Percentiles rank a stretch among this genome's conserved stretches.
These are phyloP conservation scores for Malassezia obtusa DNA, from an alignment of 1,284 basidiomycete genomes.

Conservation along the genomic window DNA sequence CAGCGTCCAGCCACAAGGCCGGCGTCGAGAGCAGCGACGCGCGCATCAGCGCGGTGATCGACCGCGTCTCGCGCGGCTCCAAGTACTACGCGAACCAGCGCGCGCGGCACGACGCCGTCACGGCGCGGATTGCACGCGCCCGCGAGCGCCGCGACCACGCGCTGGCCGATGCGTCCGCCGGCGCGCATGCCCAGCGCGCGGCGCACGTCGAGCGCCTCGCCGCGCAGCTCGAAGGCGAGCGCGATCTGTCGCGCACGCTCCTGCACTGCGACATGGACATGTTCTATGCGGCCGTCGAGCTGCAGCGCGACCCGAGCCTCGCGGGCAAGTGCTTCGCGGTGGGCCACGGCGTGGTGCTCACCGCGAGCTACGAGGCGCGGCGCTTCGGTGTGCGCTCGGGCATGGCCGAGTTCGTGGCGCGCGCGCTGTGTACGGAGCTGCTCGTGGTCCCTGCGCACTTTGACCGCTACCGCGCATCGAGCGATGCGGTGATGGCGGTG, in stretches of 20 bases:
- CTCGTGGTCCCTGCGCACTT: slow-evolving; percentile 56
- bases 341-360: slow-evolving; percentile 39
- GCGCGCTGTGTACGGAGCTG: slow-evolving; percentile 85
- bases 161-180: slow-evolving; percentile 15
- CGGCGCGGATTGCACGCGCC: slow-evolving; percentile 57
- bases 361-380: slow-evolving; percentile 40
- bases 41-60: slow-evolving; percentile 29
- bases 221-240: slow-evolving; percentile 61
- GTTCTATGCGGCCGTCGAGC: slow-evolving; percentile 50
- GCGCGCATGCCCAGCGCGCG: slow-evolving; percentile 22
- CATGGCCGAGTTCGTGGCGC: slow-evolving; percentile 71
- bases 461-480: slow-evolving; percentile 40
- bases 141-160: slow-evolving; percentile 27
- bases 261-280: slow-evolving; percentile 60
- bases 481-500: slow-evolving; percentile 50
- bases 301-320: slow-evolving; percentile 67
- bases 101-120: slow-evolving; percentile 68
- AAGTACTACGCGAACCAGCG: slow-evolving; percentile 62
- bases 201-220: slow-evolving; percentile 49
- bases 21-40: slow-evolving; percentile 32
- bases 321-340: slow-evolving; percentile 53
- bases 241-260: slow-evolving; percentile 72
- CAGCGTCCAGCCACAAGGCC: slow-evolving; percentile 40
- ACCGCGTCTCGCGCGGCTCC: slow-evolving; percentile 40
- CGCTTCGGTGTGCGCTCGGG: slow-evolving; percentile 61